Evolutionary conservation across 139 green algal species (phyloP).

Genomic region (Yamagishiella unicocca): DNA sequence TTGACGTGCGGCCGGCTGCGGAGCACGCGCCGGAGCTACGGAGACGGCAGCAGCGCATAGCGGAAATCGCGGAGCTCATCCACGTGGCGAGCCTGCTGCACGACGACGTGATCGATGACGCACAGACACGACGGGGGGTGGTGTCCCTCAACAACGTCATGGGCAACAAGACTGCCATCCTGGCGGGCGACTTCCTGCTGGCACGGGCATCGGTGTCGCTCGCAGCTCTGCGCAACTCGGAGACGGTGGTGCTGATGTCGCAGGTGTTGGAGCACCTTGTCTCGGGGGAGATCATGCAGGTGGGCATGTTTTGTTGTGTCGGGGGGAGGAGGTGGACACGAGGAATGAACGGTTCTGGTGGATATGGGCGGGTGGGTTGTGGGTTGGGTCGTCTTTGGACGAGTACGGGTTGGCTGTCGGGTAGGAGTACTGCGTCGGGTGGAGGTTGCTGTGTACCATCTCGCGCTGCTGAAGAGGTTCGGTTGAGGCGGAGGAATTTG

Average conservation of each 20-base stretch:
- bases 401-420: too few species aligned
- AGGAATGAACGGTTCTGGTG: too few species aligned
- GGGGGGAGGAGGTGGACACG: too few species aligned
- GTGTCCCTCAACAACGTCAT: conserved; percentile 87
- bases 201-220: conserved; percentile 93
- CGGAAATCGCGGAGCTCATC: conserved; percentile 98
- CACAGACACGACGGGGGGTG: conserved; percentile 87
- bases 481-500: too few species aligned
- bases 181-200: conserved; percentile 98
- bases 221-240: conserved; percentile 87
- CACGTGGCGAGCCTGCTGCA: conserved; percentile 96
- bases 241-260: conserved; percentile 92
- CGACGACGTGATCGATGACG: conserved; percentile 97
- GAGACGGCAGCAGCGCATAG: conserved; percentile 92
- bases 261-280: conserved; percentile 97
- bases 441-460: too few species aligned
- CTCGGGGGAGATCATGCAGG: conserved; percentile 96
- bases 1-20: conserved; percentile 73
- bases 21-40: conserved; percentile 74
- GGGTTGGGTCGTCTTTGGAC: too few species aligned
- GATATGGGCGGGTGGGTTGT: too few species aligned
- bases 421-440: too few species aligned
- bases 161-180: conserved; percentile 92
- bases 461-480: too few species aligned
- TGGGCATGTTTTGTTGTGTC: conserved; percentile 39